Evolutionary conservation across 176 grass and related monocot genomes (phyloP), one percentile per base, ranked within the genome.

Genomic region (Metroxylon sagu): DNA sequence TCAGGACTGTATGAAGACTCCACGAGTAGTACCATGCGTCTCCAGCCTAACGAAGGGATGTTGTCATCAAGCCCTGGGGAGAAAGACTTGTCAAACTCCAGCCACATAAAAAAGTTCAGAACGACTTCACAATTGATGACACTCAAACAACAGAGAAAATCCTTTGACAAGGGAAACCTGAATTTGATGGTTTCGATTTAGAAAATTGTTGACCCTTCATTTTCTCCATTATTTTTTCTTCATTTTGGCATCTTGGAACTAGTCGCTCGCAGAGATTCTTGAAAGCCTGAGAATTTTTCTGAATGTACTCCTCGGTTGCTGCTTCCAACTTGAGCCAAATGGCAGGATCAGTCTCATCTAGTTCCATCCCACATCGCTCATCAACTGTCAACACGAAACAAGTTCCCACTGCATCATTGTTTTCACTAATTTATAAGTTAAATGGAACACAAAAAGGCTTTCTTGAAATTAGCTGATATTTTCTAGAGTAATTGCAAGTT

Each of bases 311-410:
- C 52, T 92, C 87, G 58, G 87, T 92, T 78, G 93, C 81, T 78
- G 78, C 70, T 62, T 97, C 87, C 84, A 97, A 72, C 77, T 92
- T 97, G 54, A 88, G 87, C 93, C 87, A 97, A 59, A 80, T 66
- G 56, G 78, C 61, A 54, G 93, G 93, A 77, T 97, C 93, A 75
- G 93, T 97, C 73, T 97, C 87, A 57, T 92, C 93, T 58, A 97
- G 82, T 67, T 97, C 93, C 87, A 97, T 97, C 75, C 73, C 93
- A 83, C 79, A 97, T 57, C 87, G 76, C 26, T 97, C 93, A 85
- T 97, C 93, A 78, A 97, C 93, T 97, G 78, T 74, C 31, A 69
- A 43, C 12, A 12, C 10, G 35, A 43, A 43, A 43, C 35, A 43
- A 43, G 29, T 31, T 31, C 29, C 3, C 29, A 31, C 29, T 31